A percentile compares a stretch with the other conserved stretches of the same genome.
Conservation (phyloP, 371 early-diverging fungal species). For the Apophysomyces variabilis region DNA sequence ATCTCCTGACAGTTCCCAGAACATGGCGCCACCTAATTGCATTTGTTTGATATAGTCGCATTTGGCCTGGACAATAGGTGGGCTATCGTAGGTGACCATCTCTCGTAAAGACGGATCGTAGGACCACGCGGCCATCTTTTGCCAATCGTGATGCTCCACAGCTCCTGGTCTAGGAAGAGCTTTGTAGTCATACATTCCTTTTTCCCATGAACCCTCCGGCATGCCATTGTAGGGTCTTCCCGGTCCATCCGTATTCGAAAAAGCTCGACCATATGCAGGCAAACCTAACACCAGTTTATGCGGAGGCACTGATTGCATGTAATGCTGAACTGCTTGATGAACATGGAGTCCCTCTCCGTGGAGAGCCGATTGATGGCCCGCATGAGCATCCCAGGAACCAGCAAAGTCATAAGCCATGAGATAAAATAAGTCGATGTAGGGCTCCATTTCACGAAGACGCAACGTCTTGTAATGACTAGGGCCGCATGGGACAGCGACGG, state of each 20-base stretch:
- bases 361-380: slow-evolving; percentile 89
- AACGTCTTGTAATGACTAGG: slow-evolving; percentile 63
- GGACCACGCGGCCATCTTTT: slow-evolving; percentile 72
- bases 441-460: slow-evolving; percentile 63
- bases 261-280: slow-evolving; percentile 81
- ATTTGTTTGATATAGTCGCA: slow-evolving; percentile 70
- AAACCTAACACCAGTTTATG: slow-evolving; percentile 78
- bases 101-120: slow-evolving; percentile 72
- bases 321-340: slow-evolving; percentile 67
- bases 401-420: slow-evolving; percentile 84
- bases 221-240: slow-evolving; percentile 56
- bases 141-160: slow-evolving; percentile 68
- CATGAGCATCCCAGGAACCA: slow-evolving; percentile 73
- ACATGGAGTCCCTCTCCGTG: slow-evolving; percentile 61
- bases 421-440: slow-evolving; percentile 73
- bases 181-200: slow-evolving; percentile 82
- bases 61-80: slow-evolving; percentile 71
- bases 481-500: slow-evolving; percentile 73
- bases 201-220: slow-evolving; percentile 83
- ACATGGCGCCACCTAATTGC: slow-evolving; percentile 83
- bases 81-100: slow-evolving; percentile 86
- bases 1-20: slow-evolving; percentile 82
- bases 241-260: slow-evolving; percentile 46
- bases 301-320: slow-evolving; percentile 64
- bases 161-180: slow-evolving; percentile 67